A percentile compares a stretch with the other conserved stretches of the same genome.
phyloP scores from a whole-genome alignment of 345 rosid genomes.

The Eutrema yunnanense region DNA sequence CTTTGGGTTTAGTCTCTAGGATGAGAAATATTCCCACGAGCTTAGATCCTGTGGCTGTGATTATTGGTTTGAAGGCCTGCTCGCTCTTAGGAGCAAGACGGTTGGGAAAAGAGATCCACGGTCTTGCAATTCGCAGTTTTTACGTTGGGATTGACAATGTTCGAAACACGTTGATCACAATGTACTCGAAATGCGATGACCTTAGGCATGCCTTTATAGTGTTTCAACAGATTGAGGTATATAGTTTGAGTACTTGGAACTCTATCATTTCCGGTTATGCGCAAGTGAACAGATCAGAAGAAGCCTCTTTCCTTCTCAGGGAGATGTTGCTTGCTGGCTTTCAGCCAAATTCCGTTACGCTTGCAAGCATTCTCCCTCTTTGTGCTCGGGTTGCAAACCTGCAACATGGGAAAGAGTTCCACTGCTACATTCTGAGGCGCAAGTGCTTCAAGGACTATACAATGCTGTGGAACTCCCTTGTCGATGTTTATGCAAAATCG shows the following conservation, averaged over 20 bases:
- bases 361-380: constrained; percentile 71
- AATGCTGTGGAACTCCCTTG: constrained; percentile 62
- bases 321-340: constrained; percentile 58
- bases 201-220: constrained; percentile 37
- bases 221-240: constrained; percentile 38
- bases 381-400: constrained; percentile 76
- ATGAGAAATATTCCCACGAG: constrained; percentile 34
- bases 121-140: constrained; percentile 42
- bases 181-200: constrained; percentile 66
- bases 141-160: constrained; percentile 40
- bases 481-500: constrained; percentile 76
- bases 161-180: constrained; percentile 61
- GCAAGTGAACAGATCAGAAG: constrained; percentile 48
- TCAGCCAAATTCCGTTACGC: constrained; percentile 60
- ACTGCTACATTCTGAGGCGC: constrained; percentile 57
- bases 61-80: constrained; percentile 66
- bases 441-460: constrained; percentile 39
- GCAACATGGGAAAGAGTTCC: constrained; percentile 86
- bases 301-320: constrained; percentile 53
- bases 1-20: constrained; percentile 48
- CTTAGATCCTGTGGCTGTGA: constrained; percentile 51
- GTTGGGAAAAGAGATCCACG: constrained; percentile 63
- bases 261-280: constrained; percentile 64
- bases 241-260: constrained; percentile 64
- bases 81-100: constrained; percentile 48